Percentiles rank a stretch among this genome's conserved stretches.
Conservation (phyloP, 2,329 filamentous ascomycete species). For the Trichophyton verrucosum region DNA sequence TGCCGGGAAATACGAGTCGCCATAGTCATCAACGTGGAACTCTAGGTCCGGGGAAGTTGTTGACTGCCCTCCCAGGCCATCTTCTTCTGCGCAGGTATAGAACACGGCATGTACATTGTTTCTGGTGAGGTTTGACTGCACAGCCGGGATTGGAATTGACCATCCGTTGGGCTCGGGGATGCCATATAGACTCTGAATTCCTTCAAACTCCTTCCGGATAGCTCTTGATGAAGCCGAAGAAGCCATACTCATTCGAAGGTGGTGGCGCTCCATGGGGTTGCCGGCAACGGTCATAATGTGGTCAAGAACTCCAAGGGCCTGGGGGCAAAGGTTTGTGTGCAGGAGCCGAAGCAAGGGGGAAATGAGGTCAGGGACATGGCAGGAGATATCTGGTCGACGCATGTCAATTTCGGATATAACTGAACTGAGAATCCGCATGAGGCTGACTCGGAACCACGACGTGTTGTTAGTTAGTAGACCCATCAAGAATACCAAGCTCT, state of each 20-base stretch:
- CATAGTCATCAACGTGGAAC: conserved; percentile 80
- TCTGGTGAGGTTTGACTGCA: conserved; percentile 74
- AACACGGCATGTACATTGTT: conserved; percentile 93
- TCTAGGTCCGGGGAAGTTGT: conserved; percentile 65
- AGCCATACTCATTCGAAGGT: conserved; percentile 96
- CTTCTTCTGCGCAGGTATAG: conserved; percentile 71
- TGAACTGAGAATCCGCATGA: conserved; percentile 76
- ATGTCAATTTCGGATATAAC: conserved; percentile 87
- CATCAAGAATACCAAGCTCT: conserved; percentile 78
- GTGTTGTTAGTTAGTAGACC: conserved; percentile 80
- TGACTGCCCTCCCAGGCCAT: conserved; percentile 48
- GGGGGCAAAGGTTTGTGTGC: conserved; percentile 86
- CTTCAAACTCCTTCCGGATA: conserved; percentile 86
- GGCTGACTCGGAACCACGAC: conserved; percentile 83
- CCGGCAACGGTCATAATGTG: conserved; percentile 91
- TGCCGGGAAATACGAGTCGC: conserved; percentile 60
- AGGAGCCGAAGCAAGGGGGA: conserved; percentile 79
- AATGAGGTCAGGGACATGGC: conserved; percentile 86
- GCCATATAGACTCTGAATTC: conserved; percentile 86
- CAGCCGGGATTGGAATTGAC: conserved; percentile 87
- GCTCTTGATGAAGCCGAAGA: conserved; percentile 65
- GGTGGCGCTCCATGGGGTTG: conserved; percentile 83
- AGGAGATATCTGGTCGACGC: conserved; percentile 76
- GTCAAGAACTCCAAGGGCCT: conserved; percentile 82
- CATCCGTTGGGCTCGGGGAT: conserved; percentile 93